phyloP scores from a whole-genome alignment of 179 eudicot species.

The Spinacia oleracea region DNA sequence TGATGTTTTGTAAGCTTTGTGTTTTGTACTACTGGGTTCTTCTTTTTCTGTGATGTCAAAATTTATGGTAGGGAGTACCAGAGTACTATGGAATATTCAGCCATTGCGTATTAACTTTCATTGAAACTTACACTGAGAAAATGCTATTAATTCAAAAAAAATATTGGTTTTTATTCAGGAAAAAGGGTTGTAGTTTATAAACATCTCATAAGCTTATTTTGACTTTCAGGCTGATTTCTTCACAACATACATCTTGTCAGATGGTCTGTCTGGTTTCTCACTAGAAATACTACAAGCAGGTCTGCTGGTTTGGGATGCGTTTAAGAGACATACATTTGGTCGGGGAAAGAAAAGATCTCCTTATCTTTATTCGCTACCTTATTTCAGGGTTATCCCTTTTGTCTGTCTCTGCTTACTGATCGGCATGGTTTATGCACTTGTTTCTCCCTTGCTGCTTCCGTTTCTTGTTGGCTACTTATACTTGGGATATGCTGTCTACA shows the following conservation, averaged over 20 bases:
- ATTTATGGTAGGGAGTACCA: background rate
- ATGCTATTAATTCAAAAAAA: background rate
- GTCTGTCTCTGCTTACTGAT: conserved; percentile 65
- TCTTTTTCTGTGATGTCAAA: background rate
- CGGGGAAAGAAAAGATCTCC: conserved; percentile 64
- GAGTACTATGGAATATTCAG: background rate
- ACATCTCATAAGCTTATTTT: background rate
- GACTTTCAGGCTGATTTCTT: conserved; percentile 85
- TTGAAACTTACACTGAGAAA: background rate
- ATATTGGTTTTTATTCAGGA: background rate
- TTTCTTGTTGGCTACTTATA: conserved; percentile 80
- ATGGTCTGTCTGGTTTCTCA: conserved; percentile 87
- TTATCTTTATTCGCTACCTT: conserved; percentile 74
- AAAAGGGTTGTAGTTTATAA: background rate
- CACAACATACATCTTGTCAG: conserved; percentile 86
- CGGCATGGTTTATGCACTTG: conserved; percentile 83
- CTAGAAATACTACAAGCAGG: conserved; percentile 87
- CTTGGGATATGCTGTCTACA: conserved; percentile 79
- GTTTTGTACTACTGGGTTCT: background rate
- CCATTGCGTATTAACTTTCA: background rate
- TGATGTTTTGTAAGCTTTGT: background rate
- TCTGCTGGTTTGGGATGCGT: conserved; percentile 60
- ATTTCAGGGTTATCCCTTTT: conserved; percentile 68
- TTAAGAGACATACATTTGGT: conserved; percentile 51
- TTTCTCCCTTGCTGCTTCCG: conserved; percentile 88